phyloP scores from a whole-genome alignment of 345 rosid species.

The Conringia planisiliqua region DNA sequence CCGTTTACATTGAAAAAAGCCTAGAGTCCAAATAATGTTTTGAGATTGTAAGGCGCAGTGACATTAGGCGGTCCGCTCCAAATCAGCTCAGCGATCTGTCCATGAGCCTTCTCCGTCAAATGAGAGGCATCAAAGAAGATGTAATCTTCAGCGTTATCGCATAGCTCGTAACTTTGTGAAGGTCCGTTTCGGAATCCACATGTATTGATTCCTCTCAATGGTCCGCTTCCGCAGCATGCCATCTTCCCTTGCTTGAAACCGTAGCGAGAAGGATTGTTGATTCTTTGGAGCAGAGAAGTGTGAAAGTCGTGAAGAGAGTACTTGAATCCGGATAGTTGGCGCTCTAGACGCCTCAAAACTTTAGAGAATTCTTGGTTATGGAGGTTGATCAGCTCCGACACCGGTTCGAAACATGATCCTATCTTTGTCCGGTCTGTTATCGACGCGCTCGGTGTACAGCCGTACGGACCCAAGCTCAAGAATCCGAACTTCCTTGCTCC shows the following conservation, averaged over 20 bases:
- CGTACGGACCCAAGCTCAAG: conserved; percentile 49
- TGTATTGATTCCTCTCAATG: conserved; percentile 52
- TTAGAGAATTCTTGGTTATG: conserved; percentile 57
- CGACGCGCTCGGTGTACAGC: conserved; percentile 57
- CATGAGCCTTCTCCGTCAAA: conserved; percentile 33
- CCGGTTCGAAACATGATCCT: conserved; percentile 51
- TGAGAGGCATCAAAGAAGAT: conserved; percentile 43
- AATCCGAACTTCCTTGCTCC: conserved; percentile 80
- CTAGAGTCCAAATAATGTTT: conserved; percentile 32
- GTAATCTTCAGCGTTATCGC: conserved; percentile 33
- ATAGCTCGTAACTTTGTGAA: conserved; percentile 14
- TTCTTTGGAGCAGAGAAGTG: conserved; percentile 38
- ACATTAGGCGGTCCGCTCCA: conserved; percentile 36
- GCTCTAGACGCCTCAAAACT: conserved; percentile 37
- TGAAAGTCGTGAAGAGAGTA: conserved; percentile 56
- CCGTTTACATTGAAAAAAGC: background rate
- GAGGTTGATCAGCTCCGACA: conserved; percentile 36
- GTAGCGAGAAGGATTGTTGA: conserved; percentile 45
- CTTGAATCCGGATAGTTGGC: conserved; percentile 51
- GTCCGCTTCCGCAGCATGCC: conserved; percentile 76
- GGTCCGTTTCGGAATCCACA: conserved; percentile 41
- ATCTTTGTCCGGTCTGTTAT: conserved; percentile 28
- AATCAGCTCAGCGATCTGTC: conserved; percentile 40
- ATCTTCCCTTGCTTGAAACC: conserved; percentile 56
- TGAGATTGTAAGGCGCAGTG: conserved; percentile 40